Conservation (phyloP, 2,329 filamentous ascomycete genomes). For the Aspergillus transmontanensis region DNA sequence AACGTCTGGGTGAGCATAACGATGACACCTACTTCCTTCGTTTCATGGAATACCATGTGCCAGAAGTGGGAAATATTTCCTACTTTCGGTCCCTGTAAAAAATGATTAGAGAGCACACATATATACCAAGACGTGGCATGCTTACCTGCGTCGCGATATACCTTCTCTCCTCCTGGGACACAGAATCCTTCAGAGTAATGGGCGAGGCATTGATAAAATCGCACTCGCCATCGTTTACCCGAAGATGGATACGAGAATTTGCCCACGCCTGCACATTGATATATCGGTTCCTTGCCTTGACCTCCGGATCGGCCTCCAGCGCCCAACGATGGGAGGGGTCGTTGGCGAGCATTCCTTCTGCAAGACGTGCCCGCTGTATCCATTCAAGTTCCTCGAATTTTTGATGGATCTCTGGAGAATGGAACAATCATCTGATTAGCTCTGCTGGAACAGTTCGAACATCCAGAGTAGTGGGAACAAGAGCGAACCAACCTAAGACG, state of each 20-base stretch:
- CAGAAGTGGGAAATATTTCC: constrained; percentile 80
- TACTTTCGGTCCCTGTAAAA: constrained; percentile 70
- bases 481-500: constrained; percentile 36
- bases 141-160: constrained; percentile 86
- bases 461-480: constrained; percentile 15
- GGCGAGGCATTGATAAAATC: constrained; percentile 85
- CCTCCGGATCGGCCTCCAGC: constrained; percentile 59
- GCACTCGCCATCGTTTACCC: constrained; percentile 70
- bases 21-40: constrained; percentile 73
- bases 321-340: constrained; percentile 59
- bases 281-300: constrained; percentile 76
- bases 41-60: constrained; percentile 92
- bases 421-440: constrained; percentile 16
- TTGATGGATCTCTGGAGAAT: constrained; percentile 55
- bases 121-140: background rate
- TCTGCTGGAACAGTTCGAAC: background rate
- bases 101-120: background rate
- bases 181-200: constrained; percentile 59
- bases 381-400: constrained; percentile 66
- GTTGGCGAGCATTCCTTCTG: constrained; percentile 47
- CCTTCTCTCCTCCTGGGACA: constrained; percentile 50
- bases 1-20: constrained; percentile 93
- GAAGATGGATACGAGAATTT: constrained; percentile 78
- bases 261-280: constrained; percentile 87
- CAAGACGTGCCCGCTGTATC: constrained; percentile 59